These are phyloP conservation scores for Saprolegnia diclina DNA, from an alignment of 352 stramenopile genomes.

Conservation along the genomic window DNA sequence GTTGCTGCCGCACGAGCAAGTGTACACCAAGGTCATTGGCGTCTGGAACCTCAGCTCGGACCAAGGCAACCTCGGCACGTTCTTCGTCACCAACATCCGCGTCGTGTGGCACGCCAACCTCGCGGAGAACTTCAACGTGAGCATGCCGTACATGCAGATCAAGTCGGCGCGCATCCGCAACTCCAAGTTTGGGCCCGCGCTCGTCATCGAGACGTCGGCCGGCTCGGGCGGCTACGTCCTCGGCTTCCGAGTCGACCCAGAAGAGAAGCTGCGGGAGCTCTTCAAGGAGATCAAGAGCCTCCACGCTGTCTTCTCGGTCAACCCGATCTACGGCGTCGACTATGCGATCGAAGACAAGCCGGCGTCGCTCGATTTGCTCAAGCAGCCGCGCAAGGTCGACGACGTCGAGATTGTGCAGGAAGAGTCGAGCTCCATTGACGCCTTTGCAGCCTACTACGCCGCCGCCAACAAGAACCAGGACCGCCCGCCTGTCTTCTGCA, in stretches of 20 bases:
- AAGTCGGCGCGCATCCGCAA: slow-evolving; percentile 73
- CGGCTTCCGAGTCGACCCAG: slow-evolving; percentile 86
- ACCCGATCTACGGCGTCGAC: slow-evolving; percentile 88
- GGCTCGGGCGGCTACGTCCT: slow-evolving; percentile 85
- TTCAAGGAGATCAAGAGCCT: slow-evolving; percentile 84
- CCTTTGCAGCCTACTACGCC: slow-evolving; percentile 87
- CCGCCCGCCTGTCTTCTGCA: slow-evolving; percentile 58
- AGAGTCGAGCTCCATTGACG: slow-evolving; percentile 75
- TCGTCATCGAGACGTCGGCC: slow-evolving; percentile 86
- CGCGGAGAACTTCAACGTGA: slow-evolving; percentile 93
- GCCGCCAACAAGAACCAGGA: slow-evolving; percentile 81
- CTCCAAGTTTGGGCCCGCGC: slow-evolving; percentile 86
- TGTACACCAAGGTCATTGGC: slow-evolving; percentile 80
- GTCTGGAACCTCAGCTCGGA: slow-evolving; percentile 91
- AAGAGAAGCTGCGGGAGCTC: slow-evolving; percentile 75
- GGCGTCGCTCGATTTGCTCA: slow-evolving; percentile 48
- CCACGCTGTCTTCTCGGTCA: slow-evolving; percentile 71
- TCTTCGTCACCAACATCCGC: slow-evolving; percentile 91
- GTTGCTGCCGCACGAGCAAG: slow-evolving; percentile 84
- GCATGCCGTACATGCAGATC: slow-evolving; percentile 93
- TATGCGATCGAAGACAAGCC: slow-evolving; percentile 79
- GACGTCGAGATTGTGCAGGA: slow-evolving; percentile 88
- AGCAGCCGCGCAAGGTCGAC: slow-evolving; percentile 68
- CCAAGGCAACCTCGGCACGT: slow-evolving; percentile 88
- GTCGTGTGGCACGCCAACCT: slow-evolving; percentile 91